Percentiles rank a stretch among this genome's conserved stretches.
Conservation (phyloP, 148 eudicot genomes). For the Persicaria tinctoria region DNA sequence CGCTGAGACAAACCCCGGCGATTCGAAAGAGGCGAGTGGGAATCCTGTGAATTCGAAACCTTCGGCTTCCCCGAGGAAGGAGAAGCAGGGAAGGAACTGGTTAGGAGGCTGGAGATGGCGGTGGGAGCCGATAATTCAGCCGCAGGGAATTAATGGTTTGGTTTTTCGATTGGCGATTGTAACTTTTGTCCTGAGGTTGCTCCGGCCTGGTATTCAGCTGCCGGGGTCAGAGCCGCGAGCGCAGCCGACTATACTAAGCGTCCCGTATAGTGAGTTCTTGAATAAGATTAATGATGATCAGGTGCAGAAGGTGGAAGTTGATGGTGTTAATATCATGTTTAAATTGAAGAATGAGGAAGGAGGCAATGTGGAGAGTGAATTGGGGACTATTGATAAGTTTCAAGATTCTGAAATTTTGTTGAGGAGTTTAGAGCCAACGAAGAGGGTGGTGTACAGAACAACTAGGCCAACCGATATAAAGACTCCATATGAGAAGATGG, state of each 20-base stretch:
- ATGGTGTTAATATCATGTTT: slow-evolving; percentile 80
- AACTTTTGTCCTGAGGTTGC: slow-evolving; percentile 59
- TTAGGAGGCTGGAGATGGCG: slow-evolving; percentile 41
- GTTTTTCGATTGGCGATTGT: slow-evolving; percentile 65
- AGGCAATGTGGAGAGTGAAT: slow-evolving; percentile 24
- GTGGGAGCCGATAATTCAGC: slow-evolving; percentile 80
- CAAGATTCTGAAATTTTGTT: slow-evolving; percentile 61
- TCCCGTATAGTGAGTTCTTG: slow-evolving; percentile 83
- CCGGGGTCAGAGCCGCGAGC: slow-evolving; percentile 69
- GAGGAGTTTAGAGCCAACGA: slow-evolving; percentile 45
- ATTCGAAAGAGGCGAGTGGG: slow-evolving; percentile 29
- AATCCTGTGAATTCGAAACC: slow-evolving; percentile 23
- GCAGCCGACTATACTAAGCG: slow-evolving; percentile 50
- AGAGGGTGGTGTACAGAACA: slow-evolving; percentile 61
- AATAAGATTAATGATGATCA: slow-evolving; percentile 54
- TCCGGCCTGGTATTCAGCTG: slow-evolving; percentile 59
- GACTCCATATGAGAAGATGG: slow-evolving; percentile 88
- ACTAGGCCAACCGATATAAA: slow-evolving; percentile 72
- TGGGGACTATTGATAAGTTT: slow-evolving; percentile 30
- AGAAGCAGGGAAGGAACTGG: slow-evolving; percentile 50
- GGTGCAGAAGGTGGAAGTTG: slow-evolving; percentile 90
- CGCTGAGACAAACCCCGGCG: slow-evolving; percentile 24
- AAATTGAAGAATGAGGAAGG: slow-evolving; percentile 51
- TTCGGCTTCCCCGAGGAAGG: slow-evolving; percentile 33
- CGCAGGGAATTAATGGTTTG: slow-evolving; percentile 61